phyloP scores from a whole-genome alignment of 768 basidiomycete genomes.

The Steccherinum ochraceum region DNA sequence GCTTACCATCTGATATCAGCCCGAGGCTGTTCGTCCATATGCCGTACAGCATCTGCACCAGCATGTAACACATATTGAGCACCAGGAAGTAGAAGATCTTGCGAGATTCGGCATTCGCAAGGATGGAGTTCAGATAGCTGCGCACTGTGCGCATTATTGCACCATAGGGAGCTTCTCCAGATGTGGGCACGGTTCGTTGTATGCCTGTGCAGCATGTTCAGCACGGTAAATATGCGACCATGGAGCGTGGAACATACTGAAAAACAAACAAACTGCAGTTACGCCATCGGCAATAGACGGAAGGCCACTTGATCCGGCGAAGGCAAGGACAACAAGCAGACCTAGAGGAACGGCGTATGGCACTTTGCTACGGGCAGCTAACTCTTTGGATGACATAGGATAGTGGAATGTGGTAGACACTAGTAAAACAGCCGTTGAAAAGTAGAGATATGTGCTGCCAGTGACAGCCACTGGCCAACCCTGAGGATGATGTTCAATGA shows the following conservation, averaged over 20 bases:
- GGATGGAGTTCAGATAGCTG: slow-evolving; percentile 82
- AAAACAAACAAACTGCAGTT: background rate
- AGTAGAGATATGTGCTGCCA: background rate
- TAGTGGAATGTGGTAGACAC: background rate
- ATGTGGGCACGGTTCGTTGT: slow-evolving; percentile 5
- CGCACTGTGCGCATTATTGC: slow-evolving; percentile 30
- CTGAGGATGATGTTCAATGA: background rate
- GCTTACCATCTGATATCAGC: slow-evolving; percentile 87
- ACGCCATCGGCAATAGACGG: background rate
- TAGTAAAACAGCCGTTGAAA: background rate
- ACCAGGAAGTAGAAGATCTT: slow-evolving; percentile 97
- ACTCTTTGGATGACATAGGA: background rate
- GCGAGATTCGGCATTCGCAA: slow-evolving; percentile 86
- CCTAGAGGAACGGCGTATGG: background rate
- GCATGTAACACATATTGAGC: slow-evolving; percentile 93
- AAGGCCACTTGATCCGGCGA: background rate
- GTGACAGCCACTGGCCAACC: background rate
- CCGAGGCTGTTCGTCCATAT: slow-evolving; percentile 97
- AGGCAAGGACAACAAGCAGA: background rate
- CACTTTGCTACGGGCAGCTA: background rate
- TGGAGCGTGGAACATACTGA: background rate
- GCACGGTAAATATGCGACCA: too few relatives aligned
- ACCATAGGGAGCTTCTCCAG: slow-evolving; percentile 16
- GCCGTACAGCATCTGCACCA: slow-evolving; percentile 94
- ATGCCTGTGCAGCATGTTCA: slow-evolving; percentile 2